A percentile compares a stretch with the other conserved stretches of the same genome.
phyloP scores from a whole-genome alignment of 306 rosid species.

The Gynostemma pentaphyllum region DNA sequence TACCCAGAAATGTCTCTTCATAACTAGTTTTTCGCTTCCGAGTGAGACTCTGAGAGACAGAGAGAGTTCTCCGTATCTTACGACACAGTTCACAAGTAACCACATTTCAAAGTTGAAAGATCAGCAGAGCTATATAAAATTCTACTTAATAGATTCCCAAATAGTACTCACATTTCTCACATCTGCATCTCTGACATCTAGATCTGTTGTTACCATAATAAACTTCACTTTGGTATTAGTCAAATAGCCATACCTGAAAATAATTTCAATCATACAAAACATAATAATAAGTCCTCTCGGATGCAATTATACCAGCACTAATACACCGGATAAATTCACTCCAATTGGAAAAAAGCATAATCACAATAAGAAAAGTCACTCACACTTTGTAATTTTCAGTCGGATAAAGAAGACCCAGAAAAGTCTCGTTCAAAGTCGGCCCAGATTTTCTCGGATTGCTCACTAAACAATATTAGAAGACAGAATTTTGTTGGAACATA shows the following conservation, averaged over 20 bases:
- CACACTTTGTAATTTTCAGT: slow-evolving; percentile 93
- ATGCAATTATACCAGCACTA: no score
- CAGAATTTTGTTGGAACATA: not conserved
- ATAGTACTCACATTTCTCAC: slow-evolving; percentile 70
- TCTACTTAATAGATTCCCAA: not conserved
- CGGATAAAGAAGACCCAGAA: slow-evolving; percentile 87
- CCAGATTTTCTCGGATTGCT: slow-evolving; percentile 87
- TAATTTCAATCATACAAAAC: not conserved
- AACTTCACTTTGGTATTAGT: slow-evolving; percentile 95
- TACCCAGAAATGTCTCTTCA: no score
- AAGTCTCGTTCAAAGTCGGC: slow-evolving; percentile 76
- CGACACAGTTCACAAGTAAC: not conserved
- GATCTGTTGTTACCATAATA: slow-evolving; percentile 84
- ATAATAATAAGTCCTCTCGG: not conserved
- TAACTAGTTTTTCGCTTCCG: no score
- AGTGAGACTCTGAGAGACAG: no score
- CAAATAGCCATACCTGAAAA: slow-evolving; percentile 78
- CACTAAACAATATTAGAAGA: slow-evolving; percentile 27
- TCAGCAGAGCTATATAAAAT: not conserved
- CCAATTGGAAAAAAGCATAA: not conserved
- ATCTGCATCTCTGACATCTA: slow-evolving; percentile 82
- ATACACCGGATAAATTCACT: no score
- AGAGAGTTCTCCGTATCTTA: not conserved
- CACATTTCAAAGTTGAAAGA: not conserved
- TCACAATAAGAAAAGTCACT: slow-evolving; percentile 21